Percentiles rank a stretch among this genome's conserved stretches.
Evolutionary conservation across 257 asterid species (phyloP).

Genomic region (Cordia subcordata): DNA sequence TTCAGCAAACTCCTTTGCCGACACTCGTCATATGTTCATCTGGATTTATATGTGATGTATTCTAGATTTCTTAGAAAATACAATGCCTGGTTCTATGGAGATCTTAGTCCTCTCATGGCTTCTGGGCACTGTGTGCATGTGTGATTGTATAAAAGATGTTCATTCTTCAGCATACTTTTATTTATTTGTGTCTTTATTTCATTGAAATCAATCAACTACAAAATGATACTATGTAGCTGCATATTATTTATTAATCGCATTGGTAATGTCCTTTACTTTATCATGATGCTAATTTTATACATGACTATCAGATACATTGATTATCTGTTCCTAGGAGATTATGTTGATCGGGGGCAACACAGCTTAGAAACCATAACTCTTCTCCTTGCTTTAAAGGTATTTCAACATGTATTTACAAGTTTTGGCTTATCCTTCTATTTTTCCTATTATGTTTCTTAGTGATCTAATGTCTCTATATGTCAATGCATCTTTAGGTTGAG

Average conservation of each 20-base stretch:
- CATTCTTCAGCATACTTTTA: too few relatives aligned
- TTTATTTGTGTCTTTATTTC: neutral
- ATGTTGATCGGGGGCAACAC: conserved; percentile 99
- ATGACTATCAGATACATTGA: conserved; percentile 77
- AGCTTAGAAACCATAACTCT: conserved; percentile 94
- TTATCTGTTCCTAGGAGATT: conserved; percentile 97
- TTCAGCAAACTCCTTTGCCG: too few relatives aligned
- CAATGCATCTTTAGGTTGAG: conserved; percentile 60
- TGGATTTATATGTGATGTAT: too few relatives aligned
- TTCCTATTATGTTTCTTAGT: conserved; percentile 9
- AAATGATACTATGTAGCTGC: too few relatives aligned
- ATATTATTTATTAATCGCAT: neutral
- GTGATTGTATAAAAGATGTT: too few relatives aligned
- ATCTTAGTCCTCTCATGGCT: too few relatives aligned
- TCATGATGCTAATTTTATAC: conserved; percentile 23
- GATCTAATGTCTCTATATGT: conserved; percentile 14
- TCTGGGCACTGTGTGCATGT: too few relatives aligned
- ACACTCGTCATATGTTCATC: too few relatives aligned
- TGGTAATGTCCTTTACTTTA: neutral
- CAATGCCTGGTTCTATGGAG: too few relatives aligned
- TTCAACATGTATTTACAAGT: conserved; percentile 12
- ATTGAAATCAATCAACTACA: neutral
- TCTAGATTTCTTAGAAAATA: too few relatives aligned
- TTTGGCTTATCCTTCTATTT: conserved; percentile 5
- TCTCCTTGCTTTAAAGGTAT: conserved; percentile 93